Percentiles rank a stretch among this genome's conserved stretches.
phyloP scores from a whole-genome alignment of 139 green algal genomes.

The Deuterostichococcus epilithicus region DNA sequence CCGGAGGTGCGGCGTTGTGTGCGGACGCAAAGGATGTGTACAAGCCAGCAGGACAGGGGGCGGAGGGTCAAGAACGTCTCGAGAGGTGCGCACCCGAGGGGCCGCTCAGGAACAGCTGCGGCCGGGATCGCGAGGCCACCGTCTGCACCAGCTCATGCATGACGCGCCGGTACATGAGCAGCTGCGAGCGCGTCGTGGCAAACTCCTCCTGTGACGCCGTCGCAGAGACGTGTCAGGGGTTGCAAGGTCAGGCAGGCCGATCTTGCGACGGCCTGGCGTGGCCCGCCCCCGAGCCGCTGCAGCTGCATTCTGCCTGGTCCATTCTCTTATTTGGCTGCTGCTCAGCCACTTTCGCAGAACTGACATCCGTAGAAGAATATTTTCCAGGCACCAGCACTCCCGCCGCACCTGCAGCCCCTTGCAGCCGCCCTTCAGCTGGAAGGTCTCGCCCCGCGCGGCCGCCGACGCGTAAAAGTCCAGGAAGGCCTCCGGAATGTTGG shows the following conservation, averaged over 20 bases:
- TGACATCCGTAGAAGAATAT: too few relatives aligned
- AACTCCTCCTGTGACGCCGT: conserved; percentile 19
- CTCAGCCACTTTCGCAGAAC: too few relatives aligned
- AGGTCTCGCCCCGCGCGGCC: background rate
- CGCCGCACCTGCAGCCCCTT: conserved; percentile 19
- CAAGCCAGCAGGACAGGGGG: too few relatives aligned
- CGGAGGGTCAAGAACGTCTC: too few relatives aligned
- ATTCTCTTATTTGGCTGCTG: too few relatives aligned
- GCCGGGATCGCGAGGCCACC: background rate
- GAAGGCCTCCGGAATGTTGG: background rate
- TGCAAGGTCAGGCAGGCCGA: background rate
- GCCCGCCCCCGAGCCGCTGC: too few relatives aligned
- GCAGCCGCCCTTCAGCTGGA: conserved; percentile 34
- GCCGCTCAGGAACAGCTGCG: background rate
- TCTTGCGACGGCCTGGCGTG: too few relatives aligned
- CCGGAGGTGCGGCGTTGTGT: background rate
- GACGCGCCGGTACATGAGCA: conserved; percentile 15
- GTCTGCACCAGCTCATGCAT: conserved; percentile 9
- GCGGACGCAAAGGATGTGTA: too few relatives aligned
- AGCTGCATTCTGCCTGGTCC: too few relatives aligned
- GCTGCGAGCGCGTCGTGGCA: conserved; percentile 5
- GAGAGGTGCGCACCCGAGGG: too few relatives aligned
- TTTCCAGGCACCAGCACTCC: too few relatives aligned
- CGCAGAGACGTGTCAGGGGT: too few relatives aligned
- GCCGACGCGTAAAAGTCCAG: background rate